Evolutionary conservation across 371 early-diverging fungal species (phyloP).

Genomic region (Lichtheimia ornata): DNA sequence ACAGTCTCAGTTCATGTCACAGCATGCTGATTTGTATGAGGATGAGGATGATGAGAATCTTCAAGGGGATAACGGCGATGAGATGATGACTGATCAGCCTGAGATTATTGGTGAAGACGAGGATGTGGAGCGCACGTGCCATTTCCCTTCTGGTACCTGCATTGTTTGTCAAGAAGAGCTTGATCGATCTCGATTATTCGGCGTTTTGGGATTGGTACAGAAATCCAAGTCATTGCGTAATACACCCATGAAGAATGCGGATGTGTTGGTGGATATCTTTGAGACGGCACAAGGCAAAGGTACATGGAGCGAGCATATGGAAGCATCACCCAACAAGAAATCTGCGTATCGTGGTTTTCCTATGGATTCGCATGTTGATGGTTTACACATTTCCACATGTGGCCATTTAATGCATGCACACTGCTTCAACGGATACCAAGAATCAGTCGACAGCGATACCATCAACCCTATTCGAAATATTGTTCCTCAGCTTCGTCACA

Average conservation of each 20-base stretch:
- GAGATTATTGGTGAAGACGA: conserved; percentile 30
- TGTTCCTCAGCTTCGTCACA: conserved; percentile 15
- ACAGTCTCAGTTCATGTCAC: conserved; percentile 84
- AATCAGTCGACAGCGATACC: conserved; percentile 58
- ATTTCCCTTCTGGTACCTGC: conserved; percentile 84
- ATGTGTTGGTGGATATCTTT: conserved; percentile 57
- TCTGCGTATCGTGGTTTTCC: conserved; percentile 48
- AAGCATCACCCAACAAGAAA: conserved; percentile 19
- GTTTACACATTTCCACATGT: conserved; percentile 82
- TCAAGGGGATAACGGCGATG: conserved; percentile 41
- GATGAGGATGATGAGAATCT: conserved; percentile 51
- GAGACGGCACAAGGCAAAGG: conserved; percentile 41
- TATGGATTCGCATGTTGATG: conserved; percentile 51
- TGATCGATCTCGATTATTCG: conserved; percentile 69
- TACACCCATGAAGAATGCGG: conserved; percentile 61
- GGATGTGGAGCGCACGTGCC: conserved; percentile 57
- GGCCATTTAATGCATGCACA: conserved; percentile 94
- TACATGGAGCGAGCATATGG: conserved; percentile 8
- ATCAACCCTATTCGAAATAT: conserved; percentile 6
- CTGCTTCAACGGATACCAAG: conserved; percentile 85
- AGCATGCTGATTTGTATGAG: conserved; percentile 63
- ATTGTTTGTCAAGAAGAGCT: conserved; percentile 95
- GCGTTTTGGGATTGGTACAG: conserved; percentile 85
- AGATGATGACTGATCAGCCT: conserved; percentile 32
- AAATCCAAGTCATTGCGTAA: conserved; percentile 68